Conservation (phyloP, 345 rosid genomes). For the Eucalyptus camaldulensis region DNA sequence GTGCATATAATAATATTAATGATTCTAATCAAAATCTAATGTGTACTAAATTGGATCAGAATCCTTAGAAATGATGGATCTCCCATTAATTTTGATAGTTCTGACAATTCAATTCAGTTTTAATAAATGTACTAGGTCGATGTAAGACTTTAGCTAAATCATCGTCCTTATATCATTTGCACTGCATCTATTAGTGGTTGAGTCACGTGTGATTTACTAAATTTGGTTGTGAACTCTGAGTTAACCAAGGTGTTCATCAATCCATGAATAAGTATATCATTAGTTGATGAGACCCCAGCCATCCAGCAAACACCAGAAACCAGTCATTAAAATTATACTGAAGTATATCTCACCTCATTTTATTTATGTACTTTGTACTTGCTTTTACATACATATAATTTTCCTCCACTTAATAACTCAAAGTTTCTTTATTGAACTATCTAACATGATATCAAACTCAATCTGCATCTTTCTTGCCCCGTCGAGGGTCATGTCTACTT, state of each 20-base stretch:
- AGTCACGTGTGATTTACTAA: neutral
- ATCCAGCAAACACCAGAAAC: neutral
- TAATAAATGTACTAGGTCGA: neutral
- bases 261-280: neutral
- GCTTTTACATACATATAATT: neutral
- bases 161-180: neutral
- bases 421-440: neutral
- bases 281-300: neutral
- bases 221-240: neutral
- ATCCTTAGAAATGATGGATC: neutral
- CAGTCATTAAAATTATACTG: neutral
- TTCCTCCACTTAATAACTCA: neutral
- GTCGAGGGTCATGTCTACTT: neutral
- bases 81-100: neutral
- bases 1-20: neutral
- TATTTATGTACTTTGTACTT: neutral
- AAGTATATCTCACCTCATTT: neutral
- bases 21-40: neutral
- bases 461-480: neutral
- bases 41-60: neutral
- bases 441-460: neutral
- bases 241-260: neutral
- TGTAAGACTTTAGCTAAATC: neutral
- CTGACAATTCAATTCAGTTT: neutral
- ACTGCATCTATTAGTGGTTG: neutral